These are phyloP conservation scores for Cercophora sp. DNA, from an alignment of 495 filamentous ascomycete genomes.

Conservation along the genomic window DNA sequence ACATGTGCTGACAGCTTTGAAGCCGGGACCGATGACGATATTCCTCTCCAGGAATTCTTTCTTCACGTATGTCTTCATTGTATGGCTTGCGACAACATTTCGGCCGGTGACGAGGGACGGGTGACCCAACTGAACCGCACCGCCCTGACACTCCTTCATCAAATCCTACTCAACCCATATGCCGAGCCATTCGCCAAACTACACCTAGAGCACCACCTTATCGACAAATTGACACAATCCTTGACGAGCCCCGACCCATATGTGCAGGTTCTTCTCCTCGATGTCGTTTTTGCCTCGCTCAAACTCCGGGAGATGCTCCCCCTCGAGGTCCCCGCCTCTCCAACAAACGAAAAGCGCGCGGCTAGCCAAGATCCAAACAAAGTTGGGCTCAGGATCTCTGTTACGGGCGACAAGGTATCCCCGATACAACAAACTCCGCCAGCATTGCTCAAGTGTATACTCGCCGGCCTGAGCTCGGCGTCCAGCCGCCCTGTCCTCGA, in stretches of 20 bases:
- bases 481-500: conserved; percentile 76
- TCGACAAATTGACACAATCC: conserved; percentile 63
- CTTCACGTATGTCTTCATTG: conserved; percentile 55
- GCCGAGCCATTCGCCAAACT: conserved; percentile 61
- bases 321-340: conserved; percentile 39
- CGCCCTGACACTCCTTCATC: conserved; percentile 67
- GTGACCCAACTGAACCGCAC: conserved; percentile 62
- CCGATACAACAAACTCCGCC: conserved; percentile 57
- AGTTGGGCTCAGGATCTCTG: conserved; percentile 16
- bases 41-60: conserved; percentile 60
- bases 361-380: conserved; percentile 28
- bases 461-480: conserved; percentile 71
- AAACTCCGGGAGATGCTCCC: conserved; percentile 57
- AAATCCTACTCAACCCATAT: conserved; percentile 69
- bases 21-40: conserved; percentile 45
- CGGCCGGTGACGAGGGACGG: conserved; percentile 32
- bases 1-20: conserved; percentile 23
- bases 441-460: conserved; percentile 74
- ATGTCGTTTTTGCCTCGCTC: conserved; percentile 66
- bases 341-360: conserved; percentile 39
- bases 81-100: conserved; percentile 45
- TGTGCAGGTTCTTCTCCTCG: conserved; percentile 70
- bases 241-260: conserved; percentile 59
- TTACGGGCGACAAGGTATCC: conserved; percentile 29
- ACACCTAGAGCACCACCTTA: conserved; percentile 67